Percentiles rank a stretch among this genome's conserved stretches.
Conservation (phyloP, 1,139 yeast genomes). For the Taphrina flavorubra region DNA sequence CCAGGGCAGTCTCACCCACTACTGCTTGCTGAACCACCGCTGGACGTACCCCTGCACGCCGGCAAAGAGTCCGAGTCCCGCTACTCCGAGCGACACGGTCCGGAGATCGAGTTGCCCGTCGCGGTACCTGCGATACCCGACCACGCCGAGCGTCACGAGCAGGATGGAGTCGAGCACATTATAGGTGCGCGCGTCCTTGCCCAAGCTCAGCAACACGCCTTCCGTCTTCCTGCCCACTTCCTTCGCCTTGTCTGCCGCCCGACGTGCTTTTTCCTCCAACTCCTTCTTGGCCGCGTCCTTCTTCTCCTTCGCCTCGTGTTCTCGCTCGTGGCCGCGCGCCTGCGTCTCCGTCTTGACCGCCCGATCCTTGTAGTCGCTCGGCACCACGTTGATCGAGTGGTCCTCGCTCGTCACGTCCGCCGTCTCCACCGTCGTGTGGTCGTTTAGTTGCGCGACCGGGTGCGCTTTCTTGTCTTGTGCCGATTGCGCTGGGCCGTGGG, state of each 20-base stretch:
- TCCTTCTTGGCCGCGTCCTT: slow-evolving; percentile 16
- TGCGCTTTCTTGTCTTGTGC: slow-evolving; percentile 24
- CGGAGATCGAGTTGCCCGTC: slow-evolving; percentile 31
- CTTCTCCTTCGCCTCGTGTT: neutral
- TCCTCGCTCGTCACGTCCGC: slow-evolving; percentile 22
- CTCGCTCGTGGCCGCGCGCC: slow-evolving; percentile 17
- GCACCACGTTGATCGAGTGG: slow-evolving; percentile 36
- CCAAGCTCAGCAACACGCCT: slow-evolving; percentile 26
- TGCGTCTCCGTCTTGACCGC: slow-evolving; percentile 39
- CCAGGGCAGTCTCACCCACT: neutral
- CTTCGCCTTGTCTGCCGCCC: slow-evolving; percentile 26
- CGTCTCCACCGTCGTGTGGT: slow-evolving; percentile 25
- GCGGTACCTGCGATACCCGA: slow-evolving; percentile 29
- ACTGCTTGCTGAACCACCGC: slow-evolving; percentile 35
- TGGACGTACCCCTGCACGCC: slow-evolving; percentile 33
- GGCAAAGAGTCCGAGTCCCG: slow-evolving; percentile 36
- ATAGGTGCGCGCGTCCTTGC: slow-evolving; percentile 34
- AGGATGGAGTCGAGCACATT: slow-evolving; percentile 29
- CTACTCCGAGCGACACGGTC: slow-evolving; percentile 25
- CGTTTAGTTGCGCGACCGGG: slow-evolving; percentile 22
- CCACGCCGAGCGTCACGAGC: slow-evolving; percentile 33
- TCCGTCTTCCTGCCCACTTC: slow-evolving; percentile 36
- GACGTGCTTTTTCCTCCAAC: slow-evolving; percentile 8
- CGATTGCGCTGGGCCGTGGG: slow-evolving; percentile 36
- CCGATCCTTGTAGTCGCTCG: slow-evolving; percentile 32